A percentile compares a stretch with the other conserved stretches of the same genome.
These are phyloP conservation scores for Clarireedia hainanense DNA, from an alignment of 2,329 filamentous ascomycete species.

Conservation along the genomic window DNA sequence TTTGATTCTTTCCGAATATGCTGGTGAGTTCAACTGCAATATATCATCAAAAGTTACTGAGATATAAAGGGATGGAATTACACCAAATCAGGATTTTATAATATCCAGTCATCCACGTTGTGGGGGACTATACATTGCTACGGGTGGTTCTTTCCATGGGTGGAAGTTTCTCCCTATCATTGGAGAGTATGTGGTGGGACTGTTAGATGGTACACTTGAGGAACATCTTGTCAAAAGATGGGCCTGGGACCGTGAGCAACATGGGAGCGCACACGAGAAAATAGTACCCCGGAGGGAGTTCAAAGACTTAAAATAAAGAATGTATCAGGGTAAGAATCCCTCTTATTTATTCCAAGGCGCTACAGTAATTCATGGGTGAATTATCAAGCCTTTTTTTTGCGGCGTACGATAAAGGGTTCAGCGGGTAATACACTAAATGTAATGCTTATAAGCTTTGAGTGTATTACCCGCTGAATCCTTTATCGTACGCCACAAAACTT, in stretches of 20 bases:
- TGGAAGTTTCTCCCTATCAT: constrained; percentile 59
- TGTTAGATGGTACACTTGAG: constrained; percentile 36
- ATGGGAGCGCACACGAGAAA: constrained; percentile 1
- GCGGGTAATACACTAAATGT: too few species aligned
- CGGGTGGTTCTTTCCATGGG: constrained; percentile 55
- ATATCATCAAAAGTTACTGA: background rate
- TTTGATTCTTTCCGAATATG: constrained; percentile 40
- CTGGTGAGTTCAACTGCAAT: constrained; percentile 30
- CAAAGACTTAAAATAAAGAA: constrained; percentile 1
- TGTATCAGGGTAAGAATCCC: too few species aligned
- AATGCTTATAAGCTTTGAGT: too few species aligned
- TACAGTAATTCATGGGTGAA: too few species aligned
- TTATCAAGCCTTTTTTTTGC: too few species aligned
- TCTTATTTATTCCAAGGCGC: too few species aligned
- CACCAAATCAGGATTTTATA: constrained; percentile 54
- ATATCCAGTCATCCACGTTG: constrained; percentile 47
- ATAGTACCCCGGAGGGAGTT: constrained; percentile 7
- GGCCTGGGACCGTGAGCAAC: constrained; percentile 36
- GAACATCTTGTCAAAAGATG: constrained; percentile 34
- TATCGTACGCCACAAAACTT: too few species aligned
- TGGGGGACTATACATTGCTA: constrained; percentile 50
- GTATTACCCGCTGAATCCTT: too few species aligned
- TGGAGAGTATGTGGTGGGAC: constrained; percentile 49
- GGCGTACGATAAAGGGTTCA: too few species aligned
- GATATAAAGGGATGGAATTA: constrained; percentile 47